A percentile compares a stretch with the other conserved stretches of the same genome.
Conservation (phyloP, 2,329 filamentous ascomycete species). For the Byssothecium circinans region DNA sequence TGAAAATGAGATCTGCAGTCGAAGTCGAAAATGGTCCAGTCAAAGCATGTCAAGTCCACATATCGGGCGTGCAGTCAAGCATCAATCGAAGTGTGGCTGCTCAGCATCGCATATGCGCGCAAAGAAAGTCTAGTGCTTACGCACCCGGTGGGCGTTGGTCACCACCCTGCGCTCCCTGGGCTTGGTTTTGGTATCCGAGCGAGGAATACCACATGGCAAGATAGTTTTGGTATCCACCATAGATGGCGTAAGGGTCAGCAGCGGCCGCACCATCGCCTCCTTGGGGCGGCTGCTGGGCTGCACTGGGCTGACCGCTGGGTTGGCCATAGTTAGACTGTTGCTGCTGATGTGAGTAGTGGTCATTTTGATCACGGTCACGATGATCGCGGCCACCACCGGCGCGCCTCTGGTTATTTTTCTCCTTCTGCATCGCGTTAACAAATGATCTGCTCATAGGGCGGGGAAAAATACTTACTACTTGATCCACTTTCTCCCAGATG, state of each 20-base stretch:
- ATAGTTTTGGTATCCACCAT: slow-evolving; percentile 82
- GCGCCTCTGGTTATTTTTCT: slow-evolving; percentile 47
- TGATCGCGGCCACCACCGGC: slow-evolving; percentile 42
- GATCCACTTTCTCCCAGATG: slow-evolving; percentile 90
- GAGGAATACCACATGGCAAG: slow-evolving; percentile 80
- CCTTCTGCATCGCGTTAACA: slow-evolving; percentile 44
- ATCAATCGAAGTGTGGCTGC: slow-evolving; percentile 37
- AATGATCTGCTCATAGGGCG: neutral
- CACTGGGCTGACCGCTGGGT: slow-evolving; percentile 33
- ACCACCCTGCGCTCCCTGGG: slow-evolving; percentile 30
- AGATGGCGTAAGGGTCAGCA: slow-evolving; percentile 67
- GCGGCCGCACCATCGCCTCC: slow-evolving; percentile 57
- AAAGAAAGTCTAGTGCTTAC: slow-evolving; percentile 33
- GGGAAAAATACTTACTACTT: slow-evolving; percentile 65
- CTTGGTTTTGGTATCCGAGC: slow-evolving; percentile 57
- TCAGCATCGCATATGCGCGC: slow-evolving; percentile 41
- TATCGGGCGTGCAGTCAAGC: slow-evolving; percentile 43
- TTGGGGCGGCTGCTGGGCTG: slow-evolving; percentile 36
- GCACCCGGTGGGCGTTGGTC: slow-evolving; percentile 35
- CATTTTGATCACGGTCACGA: slow-evolving; percentile 41
- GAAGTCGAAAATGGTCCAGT: slow-evolving; percentile 8
- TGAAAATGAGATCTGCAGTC: neutral
- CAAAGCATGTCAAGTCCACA: slow-evolving; percentile 27
- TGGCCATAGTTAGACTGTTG: slow-evolving; percentile 45
- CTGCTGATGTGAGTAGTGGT: slow-evolving; percentile 51